phyloP scores from a whole-genome alignment of 306 rosid species.

The Cicer chorassanicum region DNA sequence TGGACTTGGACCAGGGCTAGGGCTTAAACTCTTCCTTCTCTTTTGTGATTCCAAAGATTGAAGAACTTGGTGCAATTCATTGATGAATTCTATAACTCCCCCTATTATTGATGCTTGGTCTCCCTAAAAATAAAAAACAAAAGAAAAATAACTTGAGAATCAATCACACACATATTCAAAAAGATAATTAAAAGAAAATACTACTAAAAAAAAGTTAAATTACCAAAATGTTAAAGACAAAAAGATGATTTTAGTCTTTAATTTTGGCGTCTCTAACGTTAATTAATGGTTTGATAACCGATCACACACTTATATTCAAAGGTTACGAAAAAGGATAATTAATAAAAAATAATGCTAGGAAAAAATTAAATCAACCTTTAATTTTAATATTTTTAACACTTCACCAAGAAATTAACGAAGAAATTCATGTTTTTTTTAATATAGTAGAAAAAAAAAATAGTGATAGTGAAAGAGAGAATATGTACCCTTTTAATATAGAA shows the following conservation, averaged over 20 bases:
- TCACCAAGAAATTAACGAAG: not conserved
- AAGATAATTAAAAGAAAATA: not conserved
- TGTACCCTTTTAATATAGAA: slow-evolving; percentile 97
- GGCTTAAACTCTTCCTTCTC: slow-evolving; percentile 90
- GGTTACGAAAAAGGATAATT: not conserved
- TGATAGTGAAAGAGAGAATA: not conserved
- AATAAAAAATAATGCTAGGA: no score
- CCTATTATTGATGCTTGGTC: slow-evolving; percentile 98
- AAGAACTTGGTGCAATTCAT: slow-evolving; percentile 88
- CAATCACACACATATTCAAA: not conserved
- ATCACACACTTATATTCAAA: not conserved
- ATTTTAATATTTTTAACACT: no score
- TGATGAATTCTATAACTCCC: slow-evolving; percentile 90
- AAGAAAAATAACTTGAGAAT: not conserved
- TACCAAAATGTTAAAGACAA: no score
- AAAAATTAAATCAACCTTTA: no score
- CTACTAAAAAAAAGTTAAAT: not conserved
- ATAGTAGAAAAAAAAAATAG: not conserved
- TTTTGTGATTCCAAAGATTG: slow-evolving; percentile 85
- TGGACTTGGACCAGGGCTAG: slow-evolving; percentile 77
- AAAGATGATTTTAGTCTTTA: not conserved
- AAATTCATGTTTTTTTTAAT: not conserved
- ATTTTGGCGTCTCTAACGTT: not conserved
- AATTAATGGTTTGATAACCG: not conserved
- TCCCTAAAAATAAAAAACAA: slow-evolving; percentile 54